Conservation (phyloP, 805 yeast genomes). For the Maudiozyma serrabonitensis region DNA sequence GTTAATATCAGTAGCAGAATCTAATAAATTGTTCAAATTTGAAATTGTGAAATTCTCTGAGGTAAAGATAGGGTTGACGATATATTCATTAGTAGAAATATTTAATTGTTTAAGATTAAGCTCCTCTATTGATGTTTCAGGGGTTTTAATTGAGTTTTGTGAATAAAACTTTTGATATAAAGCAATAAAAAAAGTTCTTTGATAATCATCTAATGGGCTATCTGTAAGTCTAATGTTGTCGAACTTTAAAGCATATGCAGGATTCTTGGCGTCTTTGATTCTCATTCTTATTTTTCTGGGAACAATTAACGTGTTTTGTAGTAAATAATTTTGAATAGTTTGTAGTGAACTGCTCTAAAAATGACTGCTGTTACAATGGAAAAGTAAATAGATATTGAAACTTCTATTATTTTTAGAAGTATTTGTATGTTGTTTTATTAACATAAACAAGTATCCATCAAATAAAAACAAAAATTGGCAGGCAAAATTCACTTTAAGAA, state of each 20-base stretch:
- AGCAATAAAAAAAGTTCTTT: slow-evolving; percentile 20
- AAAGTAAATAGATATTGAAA: no score
- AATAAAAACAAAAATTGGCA: no score
- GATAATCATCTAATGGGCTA: slow-evolving; percentile 27
- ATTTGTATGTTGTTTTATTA: no score
- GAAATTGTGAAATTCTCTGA: slow-evolving; percentile 17
- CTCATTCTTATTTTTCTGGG: no score
- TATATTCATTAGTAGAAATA: neutral
- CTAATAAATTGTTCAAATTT: slow-evolving; percentile 10
- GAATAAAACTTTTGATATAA: slow-evolving; percentile 5
- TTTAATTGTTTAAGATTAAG: slow-evolving; percentile 1
- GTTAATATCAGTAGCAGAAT: neutral
- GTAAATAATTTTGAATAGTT: no score
- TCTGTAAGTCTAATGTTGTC: slow-evolving; percentile 11
- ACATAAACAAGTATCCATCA: no score
- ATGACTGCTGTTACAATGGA: no score
- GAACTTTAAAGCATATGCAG: neutral
- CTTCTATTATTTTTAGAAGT: no score
- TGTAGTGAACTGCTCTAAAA: no score
- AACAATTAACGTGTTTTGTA: no score
- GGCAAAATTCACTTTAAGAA: no score
- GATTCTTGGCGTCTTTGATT: no score
- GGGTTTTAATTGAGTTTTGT: neutral
- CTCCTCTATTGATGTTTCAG: neutral
- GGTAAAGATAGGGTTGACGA: neutral